Conservation (phyloP, 805 yeast species). For the Kodamaea laetipori region DNA sequence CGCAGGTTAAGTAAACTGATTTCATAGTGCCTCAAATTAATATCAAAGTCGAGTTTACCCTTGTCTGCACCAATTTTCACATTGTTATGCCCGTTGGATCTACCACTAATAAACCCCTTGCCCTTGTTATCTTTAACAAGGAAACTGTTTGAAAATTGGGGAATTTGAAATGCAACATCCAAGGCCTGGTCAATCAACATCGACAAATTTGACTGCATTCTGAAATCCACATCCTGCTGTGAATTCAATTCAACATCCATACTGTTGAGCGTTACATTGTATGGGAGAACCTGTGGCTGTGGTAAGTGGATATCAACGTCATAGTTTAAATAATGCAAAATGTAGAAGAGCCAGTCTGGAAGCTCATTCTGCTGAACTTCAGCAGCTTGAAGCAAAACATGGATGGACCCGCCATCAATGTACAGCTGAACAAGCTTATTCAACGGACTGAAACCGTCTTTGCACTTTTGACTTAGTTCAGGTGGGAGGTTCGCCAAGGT, state of each 20-base stretch:
- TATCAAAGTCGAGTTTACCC: slow-evolving; percentile 10
- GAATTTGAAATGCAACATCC: slow-evolving; percentile 8
- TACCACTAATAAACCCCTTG: slow-evolving; percentile 13
- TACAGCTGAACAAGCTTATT: slow-evolving; percentile 23
- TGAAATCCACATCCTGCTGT: slow-evolving; percentile 1
- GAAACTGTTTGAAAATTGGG: slow-evolving; percentile 1
- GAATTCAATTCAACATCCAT: slow-evolving; percentile 3
- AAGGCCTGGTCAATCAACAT: slow-evolving; percentile 5
- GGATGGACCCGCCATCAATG: slow-evolving; percentile 21
- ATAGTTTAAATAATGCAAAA: slow-evolving; percentile 17
- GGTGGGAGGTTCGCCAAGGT: slow-evolving; percentile 22
- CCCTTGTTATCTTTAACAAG: slow-evolving; percentile 9
- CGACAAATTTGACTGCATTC: slow-evolving; percentile 12
- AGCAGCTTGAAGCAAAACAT: slow-evolving; percentile 22
- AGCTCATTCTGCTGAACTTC: slow-evolving; percentile 15
- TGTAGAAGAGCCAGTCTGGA: slow-evolving; percentile 29
- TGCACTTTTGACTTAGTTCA: slow-evolving; percentile 22
- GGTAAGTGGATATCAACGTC: slow-evolving; percentile 21
- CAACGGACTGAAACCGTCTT: slow-evolving; percentile 22
- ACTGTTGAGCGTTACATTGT: not conserved
- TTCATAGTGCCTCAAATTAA: slow-evolving; percentile 14
- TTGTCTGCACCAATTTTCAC: slow-evolving; percentile 6
- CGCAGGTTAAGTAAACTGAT: slow-evolving; percentile 15
- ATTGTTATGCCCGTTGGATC: slow-evolving; percentile 13
- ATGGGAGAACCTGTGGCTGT: not conserved